Base-by-base conservation (phyloP, 257 asterid genomes). In the Lycium barbarum region DNA sequence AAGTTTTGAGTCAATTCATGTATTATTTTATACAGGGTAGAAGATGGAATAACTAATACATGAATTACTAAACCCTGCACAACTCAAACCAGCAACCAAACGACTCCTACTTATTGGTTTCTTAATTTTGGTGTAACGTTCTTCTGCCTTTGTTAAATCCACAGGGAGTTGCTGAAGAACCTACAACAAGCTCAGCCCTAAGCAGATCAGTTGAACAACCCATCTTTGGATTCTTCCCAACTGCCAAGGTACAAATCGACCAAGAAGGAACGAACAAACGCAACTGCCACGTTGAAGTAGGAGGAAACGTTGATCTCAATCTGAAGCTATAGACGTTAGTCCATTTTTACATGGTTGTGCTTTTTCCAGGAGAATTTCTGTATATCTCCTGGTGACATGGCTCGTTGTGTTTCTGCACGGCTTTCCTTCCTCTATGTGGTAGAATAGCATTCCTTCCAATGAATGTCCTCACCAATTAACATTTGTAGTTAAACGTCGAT, bases 251-350 rank as follows among this genome's bases (percentile, higher is more conserved):
- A 82, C 90, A 83, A 74, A 82, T 7, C n/a, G 86, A 83, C 72
- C 89, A 87, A 70, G 83, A 74, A 18, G 62, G 91, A 54, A 84
- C 76, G 9, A 40, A 76, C 65, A 83, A 62, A 18, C 80, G 88
- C 86, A 86, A 63, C 47, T 85, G 89, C 81, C 83, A 86, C 10
- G 89, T 86, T 55, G 92, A 88, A 74, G 90, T 81, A 82, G 90
- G 87, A 61, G 93, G 90, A 81, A 81, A 74, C 1, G 84, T 94
- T 82, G 98, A 95, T 91, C 98, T 94, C 72, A 91, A 88, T 89
- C 87, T 95, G 81, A 95, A 91, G 91, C 90, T 95, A 35, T 95
- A 89, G 84, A 87, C 59, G 45, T 67, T 86, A 22, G 85, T 80
- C 62, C 87, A 85, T 86, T 57, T 26, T 82, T 49, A 49, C 61